These are phyloP conservation scores for Dactylonectria estremocensis DNA, from an alignment of 2,329 filamentous ascomycete genomes.

Conservation along the genomic window DNA sequence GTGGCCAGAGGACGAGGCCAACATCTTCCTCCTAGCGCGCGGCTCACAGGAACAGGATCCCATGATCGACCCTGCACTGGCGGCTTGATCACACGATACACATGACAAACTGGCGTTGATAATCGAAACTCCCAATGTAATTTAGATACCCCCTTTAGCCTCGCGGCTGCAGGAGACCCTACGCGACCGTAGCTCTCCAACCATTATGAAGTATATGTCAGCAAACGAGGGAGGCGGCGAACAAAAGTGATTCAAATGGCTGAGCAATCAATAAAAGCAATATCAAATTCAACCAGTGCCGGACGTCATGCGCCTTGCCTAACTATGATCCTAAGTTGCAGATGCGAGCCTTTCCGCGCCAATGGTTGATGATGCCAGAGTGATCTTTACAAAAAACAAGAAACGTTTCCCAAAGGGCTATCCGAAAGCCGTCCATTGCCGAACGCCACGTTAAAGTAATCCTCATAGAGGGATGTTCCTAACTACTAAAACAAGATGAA, in stretches of 20 bases:
- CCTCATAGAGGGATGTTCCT: not conserved
- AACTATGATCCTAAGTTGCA: constrained; percentile 40
- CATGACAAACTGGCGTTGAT: constrained; percentile 25
- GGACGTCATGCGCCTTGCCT: constrained; percentile 6
- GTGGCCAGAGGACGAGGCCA: constrained; percentile 62
- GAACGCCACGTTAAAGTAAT: constrained; percentile 19
- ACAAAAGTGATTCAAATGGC: not conserved
- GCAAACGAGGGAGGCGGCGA: not conserved
- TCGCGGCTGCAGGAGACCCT: constrained; percentile 34
- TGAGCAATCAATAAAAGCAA: constrained; percentile 6
- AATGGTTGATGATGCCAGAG: constrained; percentile 4
- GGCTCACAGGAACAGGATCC: constrained; percentile 44
- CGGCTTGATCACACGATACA: constrained; percentile 19
- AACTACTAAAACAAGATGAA: not conserved
- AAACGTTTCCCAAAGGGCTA: constrained; percentile 2
- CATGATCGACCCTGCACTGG: constrained; percentile 54
- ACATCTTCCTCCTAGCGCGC: constrained; percentile 58
- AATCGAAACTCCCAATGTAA: constrained; percentile 32
- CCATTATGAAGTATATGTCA: constrained; percentile 32
- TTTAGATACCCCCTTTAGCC: constrained; percentile 43
- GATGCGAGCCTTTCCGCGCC: constrained; percentile 16
- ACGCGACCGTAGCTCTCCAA: not conserved
- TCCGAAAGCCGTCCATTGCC: constrained; percentile 1
- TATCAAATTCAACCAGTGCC: constrained; percentile 16
- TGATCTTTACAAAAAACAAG: not conserved